phyloP scores from a whole-genome alignment of 75 land plant species.

The Gnetum montanum region DNA sequence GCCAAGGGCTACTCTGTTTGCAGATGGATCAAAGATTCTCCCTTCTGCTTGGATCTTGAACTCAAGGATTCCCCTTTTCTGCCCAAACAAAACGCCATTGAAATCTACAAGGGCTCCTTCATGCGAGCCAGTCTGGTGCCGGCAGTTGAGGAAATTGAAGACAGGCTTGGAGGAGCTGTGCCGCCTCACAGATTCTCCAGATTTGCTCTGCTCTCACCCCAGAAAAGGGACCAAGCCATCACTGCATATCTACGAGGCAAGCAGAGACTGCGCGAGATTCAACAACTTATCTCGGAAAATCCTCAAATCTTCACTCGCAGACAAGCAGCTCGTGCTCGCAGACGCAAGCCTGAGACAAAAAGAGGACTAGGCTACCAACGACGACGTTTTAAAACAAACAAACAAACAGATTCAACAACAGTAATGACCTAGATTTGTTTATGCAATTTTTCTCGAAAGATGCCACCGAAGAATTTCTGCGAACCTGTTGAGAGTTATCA shows the following conservation, averaged over 20 bases:
- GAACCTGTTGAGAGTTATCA: no score
- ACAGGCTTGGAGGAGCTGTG: conserved; percentile 62
- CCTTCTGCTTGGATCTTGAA: conserved; percentile 88
- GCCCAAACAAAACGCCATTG: conserved; percentile 79
- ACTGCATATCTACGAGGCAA: conserved; percentile 60
- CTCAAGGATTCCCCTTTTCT: conserved; percentile 50
- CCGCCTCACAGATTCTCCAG: conserved; percentile 79
- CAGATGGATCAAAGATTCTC: conserved; percentile 94
- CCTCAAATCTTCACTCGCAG: no score
- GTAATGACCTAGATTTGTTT: no score
- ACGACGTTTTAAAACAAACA: no score
- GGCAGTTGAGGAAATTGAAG: conserved; percentile 65
- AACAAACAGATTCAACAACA: no score
- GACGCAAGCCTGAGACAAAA: no score
- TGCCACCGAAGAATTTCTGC: no score
- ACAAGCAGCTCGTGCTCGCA: no score
- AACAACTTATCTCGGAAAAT: no score
- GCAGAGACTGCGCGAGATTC: conserved; percentile 52
- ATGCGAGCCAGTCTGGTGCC: conserved; percentile 74
- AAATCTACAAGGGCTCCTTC: conserved; percentile 73
- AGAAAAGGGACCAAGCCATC: conserved; percentile 57
- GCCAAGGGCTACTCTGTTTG: conserved; percentile 82
- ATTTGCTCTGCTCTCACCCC: conserved; percentile 58
- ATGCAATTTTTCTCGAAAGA: no score
- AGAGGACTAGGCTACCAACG: no score